Conservation (phyloP, 768 basidiomycete genomes). For the Suillus cothurnatus region DNA sequence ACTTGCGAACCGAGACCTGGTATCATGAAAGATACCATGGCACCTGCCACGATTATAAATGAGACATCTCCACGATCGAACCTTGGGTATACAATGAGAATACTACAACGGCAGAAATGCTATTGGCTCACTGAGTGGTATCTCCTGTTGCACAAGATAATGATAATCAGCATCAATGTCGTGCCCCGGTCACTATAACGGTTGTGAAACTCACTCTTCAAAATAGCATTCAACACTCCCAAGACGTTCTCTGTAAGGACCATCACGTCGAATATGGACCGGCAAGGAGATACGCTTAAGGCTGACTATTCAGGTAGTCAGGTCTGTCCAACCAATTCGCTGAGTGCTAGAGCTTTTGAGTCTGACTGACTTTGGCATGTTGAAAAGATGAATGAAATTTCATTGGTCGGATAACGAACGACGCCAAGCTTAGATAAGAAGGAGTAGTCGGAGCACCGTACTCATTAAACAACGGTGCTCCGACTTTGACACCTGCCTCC, state of each 20-base stretch:
- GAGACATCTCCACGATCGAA: constrained; percentile 73
- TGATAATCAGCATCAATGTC: constrained; percentile 8
- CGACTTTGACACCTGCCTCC: too few species aligned
- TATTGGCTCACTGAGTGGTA: constrained; percentile 28
- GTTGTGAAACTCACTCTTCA: neutral
- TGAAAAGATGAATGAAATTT: neutral
- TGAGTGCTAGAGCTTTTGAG: neutral
- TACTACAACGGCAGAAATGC: neutral
- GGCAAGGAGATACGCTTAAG: neutral
- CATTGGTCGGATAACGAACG: neutral
- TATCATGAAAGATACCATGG: constrained; percentile 78
- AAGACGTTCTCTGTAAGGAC: neutral
- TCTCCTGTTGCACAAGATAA: constrained; percentile 24
- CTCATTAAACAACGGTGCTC: too few species aligned
- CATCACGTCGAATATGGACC: neutral
- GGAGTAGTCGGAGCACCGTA: too few species aligned
- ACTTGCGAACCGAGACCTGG: constrained; percentile 61
- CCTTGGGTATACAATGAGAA: constrained; percentile 33
- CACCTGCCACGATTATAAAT: constrained; percentile 68
- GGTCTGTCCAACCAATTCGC: neutral
- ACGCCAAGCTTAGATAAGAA: neutral
- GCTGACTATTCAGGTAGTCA: neutral
- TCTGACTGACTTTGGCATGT: neutral
- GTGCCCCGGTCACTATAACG: neutral
- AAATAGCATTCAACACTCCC: neutral